Conservation (phyloP, 1,284 basidiomycete species). For the Apiotrichum sp. region DNA sequence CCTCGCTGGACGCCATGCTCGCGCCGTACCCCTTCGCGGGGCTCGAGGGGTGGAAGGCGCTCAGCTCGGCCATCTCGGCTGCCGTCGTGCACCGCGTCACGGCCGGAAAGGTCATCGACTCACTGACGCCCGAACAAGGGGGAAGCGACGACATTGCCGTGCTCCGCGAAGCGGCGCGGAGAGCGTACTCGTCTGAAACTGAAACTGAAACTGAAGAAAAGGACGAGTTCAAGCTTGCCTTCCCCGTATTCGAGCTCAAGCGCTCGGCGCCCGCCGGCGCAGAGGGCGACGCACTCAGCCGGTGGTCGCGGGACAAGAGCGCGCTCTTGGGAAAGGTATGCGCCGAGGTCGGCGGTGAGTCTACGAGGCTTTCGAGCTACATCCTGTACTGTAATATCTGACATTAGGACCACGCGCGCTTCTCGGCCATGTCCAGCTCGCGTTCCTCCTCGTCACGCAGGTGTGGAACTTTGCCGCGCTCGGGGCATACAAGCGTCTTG, state of each 20-base stretch:
- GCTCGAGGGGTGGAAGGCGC: slow-evolving; percentile 34
- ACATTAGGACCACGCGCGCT: slow-evolving; percentile 37
- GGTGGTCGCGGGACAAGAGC: slow-evolving; percentile 48
- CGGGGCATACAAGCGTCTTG: slow-evolving; percentile 42
- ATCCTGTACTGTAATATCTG: background rate
- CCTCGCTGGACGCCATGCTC: slow-evolving; percentile 41
- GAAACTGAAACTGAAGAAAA: background rate
- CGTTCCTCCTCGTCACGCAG: slow-evolving; percentile 47
- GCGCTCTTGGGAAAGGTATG: slow-evolving; percentile 41
- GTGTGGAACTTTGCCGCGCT: slow-evolving; percentile 47
- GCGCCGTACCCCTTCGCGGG: slow-evolving; percentile 46
- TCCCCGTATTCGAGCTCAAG: slow-evolving; percentile 43
- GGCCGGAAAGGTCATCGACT: slow-evolving; percentile 25
- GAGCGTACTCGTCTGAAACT: background rate
- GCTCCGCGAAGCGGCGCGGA: background rate
- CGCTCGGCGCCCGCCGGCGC: slow-evolving; percentile 47
- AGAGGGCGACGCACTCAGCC: slow-evolving; percentile 45
- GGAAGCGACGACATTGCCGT: slow-evolving; percentile 22
- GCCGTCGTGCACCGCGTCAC: slow-evolving; percentile 34
- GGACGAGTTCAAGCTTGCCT: slow-evolving; percentile 10
- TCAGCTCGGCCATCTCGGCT: slow-evolving; percentile 30
- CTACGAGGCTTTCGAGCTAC: too few species aligned
- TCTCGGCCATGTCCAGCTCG: slow-evolving; percentile 45
- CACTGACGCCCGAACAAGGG: slow-evolving; percentile 30
- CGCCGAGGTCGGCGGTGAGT: slow-evolving; percentile 37